Evolutionary conservation across 2,329 filamentous ascomycete genomes (phyloP).

Genomic region (Magnaporthales sp.): DNA sequence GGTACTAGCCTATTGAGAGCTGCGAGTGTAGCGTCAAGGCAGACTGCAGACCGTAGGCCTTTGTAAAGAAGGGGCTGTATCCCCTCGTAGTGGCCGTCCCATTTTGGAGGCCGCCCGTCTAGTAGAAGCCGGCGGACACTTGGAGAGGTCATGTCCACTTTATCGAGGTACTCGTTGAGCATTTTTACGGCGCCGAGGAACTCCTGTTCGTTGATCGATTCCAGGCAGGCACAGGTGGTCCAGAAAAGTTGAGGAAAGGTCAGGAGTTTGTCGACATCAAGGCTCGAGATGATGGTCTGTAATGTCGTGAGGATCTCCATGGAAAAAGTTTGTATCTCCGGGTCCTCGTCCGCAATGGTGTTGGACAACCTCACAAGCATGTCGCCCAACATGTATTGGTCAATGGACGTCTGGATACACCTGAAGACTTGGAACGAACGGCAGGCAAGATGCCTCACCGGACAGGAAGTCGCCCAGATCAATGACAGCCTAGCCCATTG

Average conservation of each 20-base stretch:
- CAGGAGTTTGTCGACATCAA: constrained; percentile 70
- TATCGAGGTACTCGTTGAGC: constrained; percentile 77
- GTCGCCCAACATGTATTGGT: constrained; percentile 90
- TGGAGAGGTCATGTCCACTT: constrained; percentile 69
- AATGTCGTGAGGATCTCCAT: constrained; percentile 96
- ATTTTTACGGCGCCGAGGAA: constrained; percentile 88
- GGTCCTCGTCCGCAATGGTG: constrained; percentile 90
- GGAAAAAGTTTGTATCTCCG: constrained; percentile 91
- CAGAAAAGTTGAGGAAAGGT: constrained; percentile 96
- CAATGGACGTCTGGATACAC: constrained; percentile 82
- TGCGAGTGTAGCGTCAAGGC: constrained; percentile 67
- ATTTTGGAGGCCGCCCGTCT: constrained; percentile 73
- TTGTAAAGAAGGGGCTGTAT: constrained; percentile 83
- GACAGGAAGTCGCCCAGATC: constrained; percentile 94
- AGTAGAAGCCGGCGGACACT: constrained; percentile 61
- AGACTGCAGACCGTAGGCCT: constrained; percentile 77
- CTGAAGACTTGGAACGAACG: constrained; percentile 96
- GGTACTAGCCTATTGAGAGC: constrained; percentile 71
- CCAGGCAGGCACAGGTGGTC: constrained; percentile 92
- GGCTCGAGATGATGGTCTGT: constrained; percentile 79
- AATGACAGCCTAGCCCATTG: constrained; percentile 86
- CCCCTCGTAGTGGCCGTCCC: constrained; percentile 85
- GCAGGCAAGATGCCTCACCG: constrained; percentile 88
- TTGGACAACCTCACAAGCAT: constrained; percentile 95
- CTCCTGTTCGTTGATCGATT: constrained; percentile 93